phyloP scores from a whole-genome alignment of 495 filamentous ascomycete genomes.

The Neurospora sp. region DNA sequence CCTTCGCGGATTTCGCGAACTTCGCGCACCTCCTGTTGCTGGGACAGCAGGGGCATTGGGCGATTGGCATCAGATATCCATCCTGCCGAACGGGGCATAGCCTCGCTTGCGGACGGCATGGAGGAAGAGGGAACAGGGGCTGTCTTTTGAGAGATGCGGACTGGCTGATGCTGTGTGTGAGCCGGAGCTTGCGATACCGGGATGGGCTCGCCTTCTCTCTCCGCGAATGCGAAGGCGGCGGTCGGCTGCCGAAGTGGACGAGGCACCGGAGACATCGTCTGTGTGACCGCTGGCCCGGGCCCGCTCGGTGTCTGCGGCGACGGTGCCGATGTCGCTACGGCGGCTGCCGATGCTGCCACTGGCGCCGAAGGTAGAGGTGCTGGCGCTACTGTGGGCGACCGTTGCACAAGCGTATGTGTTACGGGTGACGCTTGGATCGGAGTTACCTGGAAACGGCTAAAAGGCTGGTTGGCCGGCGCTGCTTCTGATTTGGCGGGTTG shows the following conservation, averaged over 20 bases:
- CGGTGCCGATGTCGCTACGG: constrained; percentile 2
- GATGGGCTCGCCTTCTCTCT: constrained; percentile 17
- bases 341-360: not conserved
- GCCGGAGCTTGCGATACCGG: not conserved
- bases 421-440: constrained; percentile 24
- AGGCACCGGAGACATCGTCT: constrained; percentile 29
- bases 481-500: constrained; percentile 36
- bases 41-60: constrained; percentile 10
- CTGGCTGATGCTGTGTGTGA: constrained; percentile 3
- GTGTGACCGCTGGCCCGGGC: constrained; percentile 12
- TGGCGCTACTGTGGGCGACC: constrained; percentile 5
- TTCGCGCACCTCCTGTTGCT: constrained; percentile 11
- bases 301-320: not conserved
- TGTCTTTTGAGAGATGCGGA: constrained; percentile 19
- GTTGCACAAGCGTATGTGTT: constrained; percentile 15
- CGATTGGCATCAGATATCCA: constrained; percentile 13
- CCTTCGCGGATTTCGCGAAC: constrained; percentile 9
- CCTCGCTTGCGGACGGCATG: constrained; percentile 16
- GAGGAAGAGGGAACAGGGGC: constrained; percentile 5
- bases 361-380: constrained; percentile 7
- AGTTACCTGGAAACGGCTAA: constrained; percentile 32
- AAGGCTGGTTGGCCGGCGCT: constrained; percentile 18
- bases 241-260: constrained; percentile 29
- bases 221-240: constrained; percentile 18
- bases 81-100: constrained; percentile 10